A percentile compares a stretch with the other conserved stretches of the same genome.
Evolutionary conservation across 2,329 filamentous ascomycete species (phyloP).

Genomic region (Teratosphaeria gauchensis): DNA sequence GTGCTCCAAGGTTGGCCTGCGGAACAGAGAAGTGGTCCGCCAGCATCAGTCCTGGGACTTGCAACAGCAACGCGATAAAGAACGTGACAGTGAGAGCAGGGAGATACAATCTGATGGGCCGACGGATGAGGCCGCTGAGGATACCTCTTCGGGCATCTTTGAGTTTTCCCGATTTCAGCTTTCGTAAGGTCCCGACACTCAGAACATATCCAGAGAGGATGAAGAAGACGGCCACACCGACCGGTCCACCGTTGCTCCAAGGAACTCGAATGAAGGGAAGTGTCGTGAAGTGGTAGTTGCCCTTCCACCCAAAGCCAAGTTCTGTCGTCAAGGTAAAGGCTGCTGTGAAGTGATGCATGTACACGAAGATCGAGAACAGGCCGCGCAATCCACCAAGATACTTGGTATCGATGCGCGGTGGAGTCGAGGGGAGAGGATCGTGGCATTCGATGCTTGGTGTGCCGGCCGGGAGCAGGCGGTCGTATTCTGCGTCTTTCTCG

Average conservation of each 20-base stretch:
- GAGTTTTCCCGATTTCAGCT: background rate
- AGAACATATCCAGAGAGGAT: slow-evolving; percentile 44
- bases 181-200: slow-evolving; percentile 23
- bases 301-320: background rate
- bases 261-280: slow-evolving; percentile 51
- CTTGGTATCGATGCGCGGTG: background rate
- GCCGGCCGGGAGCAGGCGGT: background rate
- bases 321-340: background rate
- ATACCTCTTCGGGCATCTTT: background rate
- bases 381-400: background rate
- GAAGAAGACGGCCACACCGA: slow-evolving; percentile 44
- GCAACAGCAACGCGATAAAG: slow-evolving; percentile 42
- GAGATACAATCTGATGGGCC: slow-evolving; percentile 38
- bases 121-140: slow-evolving; percentile 35
- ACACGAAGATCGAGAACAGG: background rate
- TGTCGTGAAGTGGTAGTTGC: slow-evolving; percentile 8
- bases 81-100: slow-evolving; percentile 45
- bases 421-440: background rate
- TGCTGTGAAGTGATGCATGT: background rate
- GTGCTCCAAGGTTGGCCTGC: background rate
- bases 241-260: slow-evolving; percentile 49
- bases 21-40: background rate
- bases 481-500: background rate
- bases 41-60: slow-evolving; percentile 33
- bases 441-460: background rate